A percentile compares a stretch with the other conserved stretches of the same genome.
Conservation (phyloP, 768 basidiomycete genomes). For the Lentinula detonsa region DNA sequence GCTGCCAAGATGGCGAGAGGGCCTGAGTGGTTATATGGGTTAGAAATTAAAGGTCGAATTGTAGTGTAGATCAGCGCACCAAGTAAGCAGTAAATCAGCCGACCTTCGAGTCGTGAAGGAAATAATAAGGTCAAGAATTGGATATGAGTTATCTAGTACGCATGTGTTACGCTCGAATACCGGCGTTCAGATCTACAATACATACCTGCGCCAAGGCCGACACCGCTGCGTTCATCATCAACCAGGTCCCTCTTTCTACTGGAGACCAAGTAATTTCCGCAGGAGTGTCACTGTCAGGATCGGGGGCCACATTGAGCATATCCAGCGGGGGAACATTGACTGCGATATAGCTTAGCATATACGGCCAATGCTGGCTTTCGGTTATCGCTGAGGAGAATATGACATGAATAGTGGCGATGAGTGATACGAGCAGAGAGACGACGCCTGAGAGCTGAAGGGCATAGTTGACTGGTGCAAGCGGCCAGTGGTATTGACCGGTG, state of each 20-base stretch:
- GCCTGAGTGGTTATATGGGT: constrained; percentile 29
- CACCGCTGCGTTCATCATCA: constrained; percentile 81
- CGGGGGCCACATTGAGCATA: constrained; percentile 16
- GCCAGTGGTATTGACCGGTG: constrained; percentile 94
- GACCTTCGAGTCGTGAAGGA: constrained; percentile 83
- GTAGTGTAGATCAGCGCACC: constrained; percentile 37
- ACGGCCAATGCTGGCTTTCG: constrained; percentile 82
- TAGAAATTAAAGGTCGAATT: background rate
- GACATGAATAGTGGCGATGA: constrained; percentile 72
- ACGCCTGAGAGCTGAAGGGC: constrained; percentile 84
- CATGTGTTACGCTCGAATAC: background rate
- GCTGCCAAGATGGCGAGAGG: constrained; percentile 85
- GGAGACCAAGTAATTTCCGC: constrained; percentile 46
- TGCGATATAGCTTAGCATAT: constrained; percentile 91
- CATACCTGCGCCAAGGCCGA: constrained; percentile 81
- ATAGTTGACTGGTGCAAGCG: constrained; percentile 90
- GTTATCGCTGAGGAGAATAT: constrained; percentile 53
- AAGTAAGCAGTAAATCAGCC: constrained; percentile 80
- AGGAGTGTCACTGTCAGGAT: constrained; percentile 5
- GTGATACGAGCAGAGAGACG: constrained; percentile 68
- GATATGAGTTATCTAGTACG: constrained; percentile 83
- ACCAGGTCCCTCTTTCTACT: constrained; percentile 70
- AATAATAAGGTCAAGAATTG: constrained; percentile 95
- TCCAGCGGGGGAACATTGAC: constrained; percentile 65
- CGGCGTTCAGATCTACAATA: constrained; percentile 4